Conservation (phyloP, 768 basidiomycete genomes). For the Kwoniella newhampshirensis region DNA sequence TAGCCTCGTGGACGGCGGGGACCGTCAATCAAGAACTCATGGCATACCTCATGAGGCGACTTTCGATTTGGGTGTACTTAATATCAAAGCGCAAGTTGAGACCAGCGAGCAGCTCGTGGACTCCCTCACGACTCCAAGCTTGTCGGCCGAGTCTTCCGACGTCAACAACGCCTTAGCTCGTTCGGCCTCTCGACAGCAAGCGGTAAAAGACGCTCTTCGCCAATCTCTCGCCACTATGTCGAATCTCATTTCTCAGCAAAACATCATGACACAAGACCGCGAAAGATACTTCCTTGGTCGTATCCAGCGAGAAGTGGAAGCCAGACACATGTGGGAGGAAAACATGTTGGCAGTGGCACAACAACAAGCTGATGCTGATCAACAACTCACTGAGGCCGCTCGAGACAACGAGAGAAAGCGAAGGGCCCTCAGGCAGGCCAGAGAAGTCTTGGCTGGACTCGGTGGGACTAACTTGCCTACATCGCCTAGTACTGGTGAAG, state of each 20-base stretch:
- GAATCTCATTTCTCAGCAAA: constrained; percentile 65
- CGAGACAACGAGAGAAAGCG: constrained; percentile 61
- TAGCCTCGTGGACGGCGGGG: constrained; percentile 26
- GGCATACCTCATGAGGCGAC: constrained; percentile 41
- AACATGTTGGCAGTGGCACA: constrained; percentile 79
- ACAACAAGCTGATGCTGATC: constrained; percentile 80
- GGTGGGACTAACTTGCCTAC: constrained; percentile 54
- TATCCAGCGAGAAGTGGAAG: constrained; percentile 66
- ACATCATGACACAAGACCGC: constrained; percentile 69
- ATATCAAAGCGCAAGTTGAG: constrained; percentile 68
- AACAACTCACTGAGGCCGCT: constrained; percentile 63
- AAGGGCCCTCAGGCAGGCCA: constrained; percentile 38
- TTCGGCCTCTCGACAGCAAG: constrained; percentile 55
- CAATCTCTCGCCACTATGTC: constrained; percentile 62
- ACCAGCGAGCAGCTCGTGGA: constrained; percentile 67
- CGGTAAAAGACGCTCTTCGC: constrained; percentile 60
- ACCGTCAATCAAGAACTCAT: neutral
- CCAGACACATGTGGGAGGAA: constrained; percentile 84
- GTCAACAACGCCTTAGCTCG: constrained; percentile 21
- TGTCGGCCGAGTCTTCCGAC: constrained; percentile 1
- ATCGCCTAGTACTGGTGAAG: constrained; percentile 25
- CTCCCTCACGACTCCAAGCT: constrained; percentile 50
- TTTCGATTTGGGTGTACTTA: constrained; percentile 50
- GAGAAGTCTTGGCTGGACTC: constrained; percentile 52
- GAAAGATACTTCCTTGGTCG: constrained; percentile 63